These are phyloP conservation scores for Mycena sp. DNA, from an alignment of 1,284 basidiomycete genomes.

Conservation along the genomic window DNA sequence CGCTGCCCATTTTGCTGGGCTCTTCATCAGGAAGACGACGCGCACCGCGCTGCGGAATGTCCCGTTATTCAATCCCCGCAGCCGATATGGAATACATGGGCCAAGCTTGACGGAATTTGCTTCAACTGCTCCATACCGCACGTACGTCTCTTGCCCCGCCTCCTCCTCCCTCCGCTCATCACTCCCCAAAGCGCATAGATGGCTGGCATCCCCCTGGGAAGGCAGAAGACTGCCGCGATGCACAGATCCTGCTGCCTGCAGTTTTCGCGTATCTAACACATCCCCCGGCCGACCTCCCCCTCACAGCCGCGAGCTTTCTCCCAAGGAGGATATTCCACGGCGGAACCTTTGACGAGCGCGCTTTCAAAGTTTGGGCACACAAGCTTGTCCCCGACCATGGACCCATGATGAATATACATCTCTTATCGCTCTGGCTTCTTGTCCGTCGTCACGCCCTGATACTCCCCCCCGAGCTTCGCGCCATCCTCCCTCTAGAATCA, in stretches of 20 bases:
- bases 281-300: neutral
- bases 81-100: neutral
- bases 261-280: neutral
- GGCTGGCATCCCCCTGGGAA: neutral
- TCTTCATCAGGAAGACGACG: neutral
- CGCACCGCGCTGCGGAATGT: neutral
- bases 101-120: neutral
- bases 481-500: neutral
- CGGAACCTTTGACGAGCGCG: neutral
- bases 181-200: neutral
- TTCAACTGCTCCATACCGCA: neutral
- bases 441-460: neutral
- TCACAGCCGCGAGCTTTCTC: neutral
- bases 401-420: neutral
- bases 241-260: neutral
- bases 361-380: neutral
- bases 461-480: neutral
- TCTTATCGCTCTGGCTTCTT: neutral
- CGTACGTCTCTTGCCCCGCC: neutral
- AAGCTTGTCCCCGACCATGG: constrained; percentile 1
- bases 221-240: neutral
- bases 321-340: neutral
- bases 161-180: neutral
- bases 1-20: constrained; percentile 1
- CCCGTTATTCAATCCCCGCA: neutral